Evolutionary conservation across 805 yeast species (phyloP), one percentile per base, ranked within the genome.

Genomic region (Yamadazyma ubonensis): DNA sequence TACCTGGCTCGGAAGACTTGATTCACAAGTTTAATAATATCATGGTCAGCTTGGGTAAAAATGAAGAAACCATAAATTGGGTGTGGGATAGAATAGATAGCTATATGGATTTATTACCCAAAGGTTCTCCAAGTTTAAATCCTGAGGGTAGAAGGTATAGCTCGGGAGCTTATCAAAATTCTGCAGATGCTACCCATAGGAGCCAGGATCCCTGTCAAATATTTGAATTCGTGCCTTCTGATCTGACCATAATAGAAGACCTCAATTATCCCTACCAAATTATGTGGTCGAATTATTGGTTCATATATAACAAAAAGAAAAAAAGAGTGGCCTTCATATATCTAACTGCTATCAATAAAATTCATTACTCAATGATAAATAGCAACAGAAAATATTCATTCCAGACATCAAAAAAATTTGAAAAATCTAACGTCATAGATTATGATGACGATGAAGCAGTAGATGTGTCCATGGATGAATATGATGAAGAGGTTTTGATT

Each of bases 301-400:
- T 93, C 59, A 79, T 91, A 32, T 89, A 85, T 65, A 93, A 89
- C 66, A 91, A 88, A 63, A 84, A 86, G 55, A 78, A 85, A 65
- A 91, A 91, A 65, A 77, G 98, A 47, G 98, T 93, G 2, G 88
- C 95, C 1, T 91, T 84, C 58, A 59, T 93, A 12, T 86, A 86
- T 51, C 65, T 93, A 46, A 80, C 79, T 3, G 75, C 71, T 1
- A 61, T 69, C 39, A 69, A 69, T 41, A 63, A 65, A 33, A 50
- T 64, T 10, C 73, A 69, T 51, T 62, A 63, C 45, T 59, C 66
- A 2, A 51, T 49, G 45, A 48, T 64, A 9, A 61, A 58, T 44
- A 55, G 52, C 17, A 53, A 50, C 20, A 48, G 56, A 27, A 40
- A 49, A 22, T 39, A 50, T 5, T 47, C 51, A 2, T 44, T 47